A percentile compares a stretch with the other conserved stretches of the same genome.
phyloP scores from a whole-genome alignment of 768 basidiomycete genomes.

The Hericium coralloides region DNA sequence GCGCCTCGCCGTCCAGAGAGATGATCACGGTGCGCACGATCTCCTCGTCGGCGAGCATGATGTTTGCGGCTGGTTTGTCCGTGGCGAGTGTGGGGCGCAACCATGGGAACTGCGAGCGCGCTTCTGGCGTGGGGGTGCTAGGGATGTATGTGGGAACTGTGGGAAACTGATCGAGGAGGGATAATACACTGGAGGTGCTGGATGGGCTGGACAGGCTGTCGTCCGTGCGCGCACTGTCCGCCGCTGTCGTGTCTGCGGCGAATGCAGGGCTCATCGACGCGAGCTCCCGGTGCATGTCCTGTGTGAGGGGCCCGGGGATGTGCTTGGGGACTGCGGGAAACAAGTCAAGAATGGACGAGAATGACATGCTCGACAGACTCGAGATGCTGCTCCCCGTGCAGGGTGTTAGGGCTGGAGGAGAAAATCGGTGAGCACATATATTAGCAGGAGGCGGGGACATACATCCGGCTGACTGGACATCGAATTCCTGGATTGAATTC shows the following conservation, averaged over 20 bases:
- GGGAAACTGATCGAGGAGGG: too few species aligned
- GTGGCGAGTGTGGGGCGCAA: neutral
- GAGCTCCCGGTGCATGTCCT: neutral
- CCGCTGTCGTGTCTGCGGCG: too few species aligned
- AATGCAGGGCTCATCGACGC: too few species aligned
- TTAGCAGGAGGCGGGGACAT: neutral
- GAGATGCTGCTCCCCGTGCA: too few species aligned
- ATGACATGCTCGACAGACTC: too few species aligned
- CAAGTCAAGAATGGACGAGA: neutral
- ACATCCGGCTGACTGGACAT: neutral
- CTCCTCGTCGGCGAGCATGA: neutral
- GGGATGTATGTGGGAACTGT: neutral
- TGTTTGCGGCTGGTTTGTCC: neutral
- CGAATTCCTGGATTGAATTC: neutral
- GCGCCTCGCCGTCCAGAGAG: neutral
- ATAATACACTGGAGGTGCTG: too few species aligned
- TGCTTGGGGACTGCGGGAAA: slow-evolving; percentile 23
- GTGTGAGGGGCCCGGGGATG: slow-evolving; percentile 49
- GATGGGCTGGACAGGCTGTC: too few species aligned
- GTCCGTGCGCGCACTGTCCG: too few species aligned
- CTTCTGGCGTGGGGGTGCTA: neutral
- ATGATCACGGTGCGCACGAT: neutral
- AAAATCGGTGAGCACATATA: too few species aligned
- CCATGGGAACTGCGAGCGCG: neutral
- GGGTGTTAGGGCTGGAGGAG: too few species aligned